A percentile compares a stretch with the other conserved stretches of the same genome.
Evolutionary conservation across 176 grass and related monocot species (phyloP).

Genomic region (Paspalum vaginatum): DNA sequence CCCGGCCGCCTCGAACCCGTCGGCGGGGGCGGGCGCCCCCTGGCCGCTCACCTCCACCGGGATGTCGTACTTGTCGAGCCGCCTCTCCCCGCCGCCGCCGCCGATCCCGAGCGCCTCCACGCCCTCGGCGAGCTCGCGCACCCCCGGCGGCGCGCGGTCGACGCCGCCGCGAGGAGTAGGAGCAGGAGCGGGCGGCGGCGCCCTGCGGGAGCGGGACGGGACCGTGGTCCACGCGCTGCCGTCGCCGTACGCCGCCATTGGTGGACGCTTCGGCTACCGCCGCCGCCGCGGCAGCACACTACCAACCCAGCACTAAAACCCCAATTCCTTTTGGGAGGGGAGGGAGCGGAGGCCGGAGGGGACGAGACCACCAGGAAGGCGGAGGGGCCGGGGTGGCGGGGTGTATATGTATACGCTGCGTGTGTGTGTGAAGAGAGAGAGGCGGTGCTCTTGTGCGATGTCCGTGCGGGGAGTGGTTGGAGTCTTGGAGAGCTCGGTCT

Average conservation of each 20-base stretch:
- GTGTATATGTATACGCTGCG: neutral
- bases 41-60: conserved; percentile 70
- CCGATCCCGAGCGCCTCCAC: conserved; percentile 31
- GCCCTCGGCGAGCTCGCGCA: neutral
- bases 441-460: neutral
- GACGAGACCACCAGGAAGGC: neutral
- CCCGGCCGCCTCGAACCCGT: conserved; percentile 59
- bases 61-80: conserved; percentile 67
- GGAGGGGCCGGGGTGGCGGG: neutral
- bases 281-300: neutral
- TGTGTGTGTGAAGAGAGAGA: neutral
- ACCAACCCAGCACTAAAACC: conserved; percentile 42
- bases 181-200: neutral
- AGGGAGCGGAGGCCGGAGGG: neutral
- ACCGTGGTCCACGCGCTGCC: conserved; percentile 16
- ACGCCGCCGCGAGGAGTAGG: neutral
- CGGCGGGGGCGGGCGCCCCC: conserved; percentile 52
- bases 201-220: conserved; percentile 1
- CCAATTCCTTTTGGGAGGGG: neutral
- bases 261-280: neutral
- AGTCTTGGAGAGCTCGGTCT: neutral
- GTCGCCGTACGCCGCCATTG: conserved; percentile 28
- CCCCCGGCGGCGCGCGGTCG: neutral
- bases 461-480: neutral
- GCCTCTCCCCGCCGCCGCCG: neutral